Percentiles rank a stretch among this genome's conserved stretches.
phyloP scores from a whole-genome alignment of 2,329 filamentous ascomycete genomes.

The Tolypocladium ophioglossoides region DNA sequence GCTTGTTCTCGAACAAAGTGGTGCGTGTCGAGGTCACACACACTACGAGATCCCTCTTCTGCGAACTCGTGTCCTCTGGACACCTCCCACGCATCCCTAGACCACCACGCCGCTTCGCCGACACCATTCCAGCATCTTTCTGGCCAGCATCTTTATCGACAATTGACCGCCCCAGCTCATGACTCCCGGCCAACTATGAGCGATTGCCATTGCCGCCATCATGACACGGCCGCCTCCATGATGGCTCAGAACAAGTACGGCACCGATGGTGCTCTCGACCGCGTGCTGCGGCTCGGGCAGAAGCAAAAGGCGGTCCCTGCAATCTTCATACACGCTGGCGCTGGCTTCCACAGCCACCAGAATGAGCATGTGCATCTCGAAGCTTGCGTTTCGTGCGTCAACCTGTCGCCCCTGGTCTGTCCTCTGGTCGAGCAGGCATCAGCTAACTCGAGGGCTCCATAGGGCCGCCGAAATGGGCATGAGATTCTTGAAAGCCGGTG shows the following conservation, averaged over 20 bases:
- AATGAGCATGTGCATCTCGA: slow-evolving; percentile 79
- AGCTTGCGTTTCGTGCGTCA: slow-evolving; percentile 74
- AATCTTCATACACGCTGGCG: slow-evolving; percentile 92
- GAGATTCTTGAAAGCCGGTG: slow-evolving; percentile 67
- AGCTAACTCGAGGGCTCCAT: slow-evolving; percentile 1
- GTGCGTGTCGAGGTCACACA: background rate
- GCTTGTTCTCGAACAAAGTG: background rate
- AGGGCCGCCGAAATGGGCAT: slow-evolving; percentile 82
- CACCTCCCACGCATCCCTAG: slow-evolving; percentile 1
- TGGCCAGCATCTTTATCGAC: slow-evolving; percentile 3
- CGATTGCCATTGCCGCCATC: slow-evolving; percentile 7
- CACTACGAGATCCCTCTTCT: background rate
- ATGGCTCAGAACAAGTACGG: slow-evolving; percentile 34
- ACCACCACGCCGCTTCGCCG: background rate
- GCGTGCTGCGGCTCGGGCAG: slow-evolving; percentile 23
- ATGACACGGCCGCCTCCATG: slow-evolving; percentile 27
- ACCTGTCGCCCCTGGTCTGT: no score
- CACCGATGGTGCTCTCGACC: slow-evolving; percentile 31
- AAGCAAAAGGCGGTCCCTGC: slow-evolving; percentile 42
- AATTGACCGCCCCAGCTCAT: slow-evolving; percentile 7
- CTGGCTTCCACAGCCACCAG: slow-evolving; percentile 80
- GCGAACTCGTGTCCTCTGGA: background rate
- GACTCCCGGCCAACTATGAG: slow-evolving; percentile 19
- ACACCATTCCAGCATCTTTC: background rate
- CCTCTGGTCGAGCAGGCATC: no score